These are phyloP conservation scores for Saccharum officinarum DNA, from an alignment of 176 grass and related monocot genomes.

Conservation along the genomic window DNA sequence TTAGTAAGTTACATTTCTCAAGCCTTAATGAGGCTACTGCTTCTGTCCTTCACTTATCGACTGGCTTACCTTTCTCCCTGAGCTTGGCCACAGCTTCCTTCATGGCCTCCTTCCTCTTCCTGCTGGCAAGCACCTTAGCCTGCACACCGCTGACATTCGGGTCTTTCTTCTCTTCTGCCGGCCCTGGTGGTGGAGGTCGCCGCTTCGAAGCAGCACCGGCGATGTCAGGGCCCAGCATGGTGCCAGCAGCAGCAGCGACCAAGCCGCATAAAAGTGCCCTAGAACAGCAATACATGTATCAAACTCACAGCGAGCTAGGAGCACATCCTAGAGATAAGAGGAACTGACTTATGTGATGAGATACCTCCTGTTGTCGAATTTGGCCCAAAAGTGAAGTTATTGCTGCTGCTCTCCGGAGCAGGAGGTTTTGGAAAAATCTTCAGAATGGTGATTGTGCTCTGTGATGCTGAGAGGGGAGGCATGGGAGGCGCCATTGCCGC, in stretches of 20 bases:
- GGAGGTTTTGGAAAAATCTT: background rate
- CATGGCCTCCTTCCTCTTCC: conserved; percentile 91
- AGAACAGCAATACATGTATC: background rate
- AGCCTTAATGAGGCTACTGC: background rate
- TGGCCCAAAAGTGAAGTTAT: background rate
- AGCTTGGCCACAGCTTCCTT: conserved; percentile 77
- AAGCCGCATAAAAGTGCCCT: conserved; percentile 53
- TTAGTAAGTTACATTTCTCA: background rate
- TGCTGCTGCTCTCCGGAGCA: conserved; percentile 2
- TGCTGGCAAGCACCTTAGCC: conserved; percentile 80
- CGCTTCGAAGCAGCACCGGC: conserved; percentile 67
- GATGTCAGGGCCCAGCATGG: conserved; percentile 31
- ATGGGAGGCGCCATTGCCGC: conserved; percentile 44
- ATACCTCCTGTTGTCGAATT: conserved; percentile 39
- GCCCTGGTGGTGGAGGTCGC: conserved; percentile 25
- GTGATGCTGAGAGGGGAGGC: conserved; percentile 24
- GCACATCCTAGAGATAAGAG: background rate
- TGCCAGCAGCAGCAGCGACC: conserved; percentile 40
- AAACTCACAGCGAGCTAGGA: background rate
- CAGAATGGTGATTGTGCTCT: background rate
- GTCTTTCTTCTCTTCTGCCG: conserved; percentile 56
- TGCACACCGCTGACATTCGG: conserved; percentile 65
- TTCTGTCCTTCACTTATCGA: conserved; percentile 23
- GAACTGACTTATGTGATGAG: background rate
- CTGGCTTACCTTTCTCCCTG: conserved; percentile 68